Evolutionary conservation across 306 rosid species (phyloP), one percentile per base, ranked within the genome.

Genomic region (Begonia masoniana): DNA sequence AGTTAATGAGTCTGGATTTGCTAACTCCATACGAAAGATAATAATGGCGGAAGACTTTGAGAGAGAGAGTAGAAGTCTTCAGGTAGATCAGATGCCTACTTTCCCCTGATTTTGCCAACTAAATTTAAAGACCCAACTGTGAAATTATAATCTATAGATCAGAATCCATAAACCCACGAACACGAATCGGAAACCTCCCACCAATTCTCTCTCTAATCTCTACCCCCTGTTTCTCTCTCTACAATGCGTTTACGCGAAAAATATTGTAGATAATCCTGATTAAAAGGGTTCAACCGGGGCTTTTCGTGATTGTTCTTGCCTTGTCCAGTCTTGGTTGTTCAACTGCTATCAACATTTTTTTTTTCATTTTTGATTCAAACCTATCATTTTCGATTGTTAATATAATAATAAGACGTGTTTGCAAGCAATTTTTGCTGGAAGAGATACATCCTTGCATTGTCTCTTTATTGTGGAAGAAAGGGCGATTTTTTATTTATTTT

Each of bases 321-420:
- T 21, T 61, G 50, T 59, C 62, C 50, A 72, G 62, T 58, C 65
- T 65, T 63, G 75, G 79, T 68, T 65, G 79, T 70, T 71, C 73
- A 75, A 60, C 76, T 57, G 70, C 77, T 59, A 58, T 49, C 45
- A 13, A 41, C 58, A n/a, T 39, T 64, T 61, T 15, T 36, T 60
- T 55, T 10, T 15, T 19, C 56, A 13, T 23, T 26, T 52, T 47
- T 10, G 12, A 45, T 17, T 26, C 9, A 9, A 14, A 41, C 2
- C 36, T 16, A 42, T 49, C 41, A 49, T 42, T 21, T 46, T 59
- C 65, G 46, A 9, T 55, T 15, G 13, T 2, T 50, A 10, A 21
- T 23, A 41, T 15, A 5, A 23, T 39, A 49, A 53, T 48, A 47
- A 39, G 36, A 50, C 56, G 17, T 19, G 12, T 35, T 3, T 16